These are phyloP conservation scores for Amylocystis lapponica DNA, from an alignment of 768 basidiomycete species.

Conservation along the genomic window DNA sequence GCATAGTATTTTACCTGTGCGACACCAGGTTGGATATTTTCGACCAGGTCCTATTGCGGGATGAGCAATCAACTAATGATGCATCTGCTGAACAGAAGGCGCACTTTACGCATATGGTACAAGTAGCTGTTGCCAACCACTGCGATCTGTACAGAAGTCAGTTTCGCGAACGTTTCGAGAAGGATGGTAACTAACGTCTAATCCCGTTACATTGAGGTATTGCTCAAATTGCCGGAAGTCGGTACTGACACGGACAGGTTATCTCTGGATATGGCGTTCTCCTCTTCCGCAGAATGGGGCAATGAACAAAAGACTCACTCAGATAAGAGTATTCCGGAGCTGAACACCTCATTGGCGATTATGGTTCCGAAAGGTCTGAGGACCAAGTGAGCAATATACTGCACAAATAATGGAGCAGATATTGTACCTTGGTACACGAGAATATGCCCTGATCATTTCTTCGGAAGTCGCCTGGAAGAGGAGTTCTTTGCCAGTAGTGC, in stretches of 20 bases:
- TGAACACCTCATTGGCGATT: constrained; percentile 88
- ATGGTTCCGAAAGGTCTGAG: constrained; percentile 80
- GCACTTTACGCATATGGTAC: constrained; percentile 87
- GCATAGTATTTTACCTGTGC: constrained; percentile 36
- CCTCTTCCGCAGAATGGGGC: neutral
- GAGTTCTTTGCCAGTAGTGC: constrained; percentile 79
- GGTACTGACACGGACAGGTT: constrained; percentile 46
- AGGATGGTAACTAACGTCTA: constrained; percentile 57
- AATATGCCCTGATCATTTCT: constrained; percentile 91
- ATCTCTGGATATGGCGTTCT: neutral
- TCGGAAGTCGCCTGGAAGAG: constrained; percentile 95
- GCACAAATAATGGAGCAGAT: neutral
- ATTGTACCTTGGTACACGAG: constrained; percentile 74
- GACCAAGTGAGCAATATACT: neutral
- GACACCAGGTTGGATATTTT: constrained; percentile 80
- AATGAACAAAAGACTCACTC: constrained; percentile 51
- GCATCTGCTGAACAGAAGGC: constrained; percentile 1
- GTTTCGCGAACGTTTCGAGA: neutral
- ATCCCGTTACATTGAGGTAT: constrained; percentile 84
- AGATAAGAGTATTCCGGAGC: constrained; percentile 82
- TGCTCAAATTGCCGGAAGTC: constrained; percentile 93
- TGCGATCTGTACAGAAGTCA: constrained; percentile 57
- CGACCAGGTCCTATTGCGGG: constrained; percentile 62
- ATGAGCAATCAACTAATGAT: no score
- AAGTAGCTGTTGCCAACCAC: constrained; percentile 88